phyloP scores from a whole-genome alignment of 2,329 filamentous ascomycete species.

The Neopestalotiopsis rosae region DNA sequence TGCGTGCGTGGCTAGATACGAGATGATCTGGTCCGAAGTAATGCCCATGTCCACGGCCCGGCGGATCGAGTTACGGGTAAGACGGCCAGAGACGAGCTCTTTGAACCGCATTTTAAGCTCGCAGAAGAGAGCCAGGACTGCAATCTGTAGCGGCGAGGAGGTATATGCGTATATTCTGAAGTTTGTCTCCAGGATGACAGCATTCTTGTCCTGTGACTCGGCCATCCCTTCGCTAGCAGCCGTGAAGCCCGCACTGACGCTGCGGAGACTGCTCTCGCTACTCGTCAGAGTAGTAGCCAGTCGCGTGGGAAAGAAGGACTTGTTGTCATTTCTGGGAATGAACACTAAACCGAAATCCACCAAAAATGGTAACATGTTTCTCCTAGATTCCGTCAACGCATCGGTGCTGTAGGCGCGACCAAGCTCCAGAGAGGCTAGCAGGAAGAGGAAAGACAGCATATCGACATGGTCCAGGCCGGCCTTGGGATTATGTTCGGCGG shows the following conservation, averaged over 20 bases:
- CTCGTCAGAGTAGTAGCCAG: slow-evolving; percentile 91
- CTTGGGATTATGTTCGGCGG: slow-evolving; percentile 60
- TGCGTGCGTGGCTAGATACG: slow-evolving; percentile 88
- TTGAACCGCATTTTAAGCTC: slow-evolving; percentile 89
- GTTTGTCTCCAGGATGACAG: slow-evolving; percentile 97
- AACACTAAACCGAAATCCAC: slow-evolving; percentile 94
- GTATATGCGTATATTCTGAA: slow-evolving; percentile 98
- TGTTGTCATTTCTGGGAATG: slow-evolving; percentile 60
- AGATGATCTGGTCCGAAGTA: slow-evolving; percentile 93
- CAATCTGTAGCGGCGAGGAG: slow-evolving; percentile 89
- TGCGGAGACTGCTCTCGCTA: slow-evolving; percentile 72
- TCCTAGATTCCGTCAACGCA: slow-evolving; percentile 80
- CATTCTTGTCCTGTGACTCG: slow-evolving; percentile 66
- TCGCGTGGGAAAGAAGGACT: slow-evolving; percentile 85
- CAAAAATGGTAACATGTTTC: slow-evolving; percentile 88
- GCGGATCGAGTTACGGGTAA: slow-evolving; percentile 87
- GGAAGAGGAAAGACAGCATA: slow-evolving; percentile 94
- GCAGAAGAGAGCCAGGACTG: slow-evolving; percentile 88
- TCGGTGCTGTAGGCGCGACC: slow-evolving; percentile 89
- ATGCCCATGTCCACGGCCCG: slow-evolving; percentile 89
- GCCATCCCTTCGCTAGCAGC: slow-evolving; percentile 57
- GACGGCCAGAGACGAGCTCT: slow-evolving; percentile 89
- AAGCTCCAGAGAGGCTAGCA: slow-evolving; percentile 90
- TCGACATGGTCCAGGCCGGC: slow-evolving; percentile 86
- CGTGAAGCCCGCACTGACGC: slow-evolving; percentile 70